Evolutionary conservation across 148 eudicot species (phyloP).

Genomic region (Arbutus unedo): DNA sequence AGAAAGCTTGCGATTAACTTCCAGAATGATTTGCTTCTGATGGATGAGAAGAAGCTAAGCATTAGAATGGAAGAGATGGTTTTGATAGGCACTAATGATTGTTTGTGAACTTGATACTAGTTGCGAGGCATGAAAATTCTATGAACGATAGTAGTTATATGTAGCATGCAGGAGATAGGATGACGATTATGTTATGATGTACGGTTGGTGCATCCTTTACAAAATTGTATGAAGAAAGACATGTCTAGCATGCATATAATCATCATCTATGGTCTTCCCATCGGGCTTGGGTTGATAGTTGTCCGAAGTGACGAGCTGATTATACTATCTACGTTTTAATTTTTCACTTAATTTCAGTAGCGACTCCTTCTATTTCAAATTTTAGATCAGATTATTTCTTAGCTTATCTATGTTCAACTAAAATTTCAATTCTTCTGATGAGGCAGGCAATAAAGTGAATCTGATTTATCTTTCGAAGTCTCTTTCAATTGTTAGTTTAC

Average conservation of each 20-base stretch:
- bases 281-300: not conserved
- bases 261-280: not conserved
- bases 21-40: not conserved
- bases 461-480: not conserved
- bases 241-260: not conserved
- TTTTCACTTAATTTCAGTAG: not conserved
- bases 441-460: not conserved
- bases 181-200: not conserved
- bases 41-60: not conserved
- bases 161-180: no score
- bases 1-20: not conserved
- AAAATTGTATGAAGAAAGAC: not conserved
- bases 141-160: not conserved
- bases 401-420: not conserved
- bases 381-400: not conserved
- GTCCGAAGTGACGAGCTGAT: not conserved
- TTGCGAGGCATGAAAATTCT: not conserved
- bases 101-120: not conserved
- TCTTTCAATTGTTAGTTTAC: not conserved
- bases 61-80: not conserved
- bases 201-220: not conserved
- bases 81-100: not conserved
- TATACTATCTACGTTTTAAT: not conserved
- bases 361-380: not conserved
- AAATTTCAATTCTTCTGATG: not conserved